These are phyloP conservation scores for Thelonectria blattea DNA, from an alignment of 2,329 filamentous ascomycete genomes.

Conservation along the genomic window DNA sequence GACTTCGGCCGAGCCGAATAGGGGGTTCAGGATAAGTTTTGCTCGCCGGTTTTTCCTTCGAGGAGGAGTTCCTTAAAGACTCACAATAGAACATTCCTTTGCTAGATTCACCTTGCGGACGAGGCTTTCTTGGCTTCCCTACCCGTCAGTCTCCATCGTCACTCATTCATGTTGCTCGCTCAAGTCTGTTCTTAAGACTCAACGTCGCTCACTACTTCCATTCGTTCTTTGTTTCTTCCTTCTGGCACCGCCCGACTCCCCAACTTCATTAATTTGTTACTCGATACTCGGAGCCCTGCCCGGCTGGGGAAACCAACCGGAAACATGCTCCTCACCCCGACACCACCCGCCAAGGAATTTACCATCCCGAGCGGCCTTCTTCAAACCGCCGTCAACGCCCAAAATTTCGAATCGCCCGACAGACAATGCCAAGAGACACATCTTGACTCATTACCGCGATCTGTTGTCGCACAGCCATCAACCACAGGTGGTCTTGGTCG, in stretches of 20 bases:
- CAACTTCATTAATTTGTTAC: background rate
- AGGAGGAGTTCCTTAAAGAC: background rate
- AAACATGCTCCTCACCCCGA: conserved; percentile 3
- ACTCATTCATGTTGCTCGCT: no score
- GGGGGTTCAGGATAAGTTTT: background rate
- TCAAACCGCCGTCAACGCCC: conserved; percentile 5
- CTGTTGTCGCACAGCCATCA: conserved; percentile 5
- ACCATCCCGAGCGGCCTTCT: conserved; percentile 13
- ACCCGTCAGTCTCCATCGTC: no score
- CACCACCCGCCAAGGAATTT: conserved; percentile 4
- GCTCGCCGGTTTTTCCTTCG: background rate
- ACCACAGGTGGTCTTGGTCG: conserved; percentile 3
- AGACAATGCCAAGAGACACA: conserved; percentile 4
- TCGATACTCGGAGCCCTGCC: background rate
- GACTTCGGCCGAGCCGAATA: background rate
- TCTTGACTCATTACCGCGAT: conserved; percentile 6
- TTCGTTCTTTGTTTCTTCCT: no score
- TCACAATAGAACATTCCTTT: background rate
- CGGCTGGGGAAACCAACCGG: background rate
- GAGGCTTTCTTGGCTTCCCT: no score
- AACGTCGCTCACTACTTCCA: no score
- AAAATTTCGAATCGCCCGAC: conserved; percentile 3
- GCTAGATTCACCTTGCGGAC: background rate
- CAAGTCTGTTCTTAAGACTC: no score
- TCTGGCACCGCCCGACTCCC: background rate